phyloP scores from a whole-genome alignment of 169 alveolate genomes.

The Plasmodium coatneyi region DNA sequence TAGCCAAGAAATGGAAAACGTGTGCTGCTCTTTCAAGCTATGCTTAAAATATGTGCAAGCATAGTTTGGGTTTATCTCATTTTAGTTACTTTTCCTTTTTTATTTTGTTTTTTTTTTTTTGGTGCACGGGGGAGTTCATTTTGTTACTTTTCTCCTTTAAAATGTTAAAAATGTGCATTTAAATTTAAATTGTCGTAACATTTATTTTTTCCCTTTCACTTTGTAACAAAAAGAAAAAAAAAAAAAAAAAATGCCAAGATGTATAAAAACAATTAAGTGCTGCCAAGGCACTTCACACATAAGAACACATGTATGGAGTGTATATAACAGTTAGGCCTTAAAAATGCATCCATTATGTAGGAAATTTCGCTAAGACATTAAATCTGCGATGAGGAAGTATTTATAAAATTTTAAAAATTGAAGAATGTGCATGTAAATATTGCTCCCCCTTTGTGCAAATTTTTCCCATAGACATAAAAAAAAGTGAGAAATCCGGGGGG shows the following conservation, averaged over 20 bases:
- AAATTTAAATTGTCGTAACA: neutral
- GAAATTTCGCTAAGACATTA: neutral
- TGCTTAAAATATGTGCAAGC: neutral
- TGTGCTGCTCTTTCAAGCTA: neutral
- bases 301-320: neutral
- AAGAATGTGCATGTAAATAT: neutral
- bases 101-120: neutral
- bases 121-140: neutral
- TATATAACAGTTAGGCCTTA: neutral
- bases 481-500: neutral
- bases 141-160: slow-evolving; percentile 3
- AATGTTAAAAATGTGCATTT: neutral
- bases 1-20: neutral
- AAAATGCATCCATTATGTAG: neutral
- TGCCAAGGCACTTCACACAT: neutral
- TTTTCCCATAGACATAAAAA: neutral
- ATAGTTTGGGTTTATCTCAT: neutral
- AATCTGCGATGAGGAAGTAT: neutral
- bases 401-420: neutral
- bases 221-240: neutral
- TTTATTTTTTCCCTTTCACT: neutral
- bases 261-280: neutral
- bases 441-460: neutral
- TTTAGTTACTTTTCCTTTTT: neutral
- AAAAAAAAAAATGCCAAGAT: neutral